Evolutionary conservation across 2,329 filamentous ascomycete genomes (phyloP).

Genomic region (Trichocomaceae sp.): DNA sequence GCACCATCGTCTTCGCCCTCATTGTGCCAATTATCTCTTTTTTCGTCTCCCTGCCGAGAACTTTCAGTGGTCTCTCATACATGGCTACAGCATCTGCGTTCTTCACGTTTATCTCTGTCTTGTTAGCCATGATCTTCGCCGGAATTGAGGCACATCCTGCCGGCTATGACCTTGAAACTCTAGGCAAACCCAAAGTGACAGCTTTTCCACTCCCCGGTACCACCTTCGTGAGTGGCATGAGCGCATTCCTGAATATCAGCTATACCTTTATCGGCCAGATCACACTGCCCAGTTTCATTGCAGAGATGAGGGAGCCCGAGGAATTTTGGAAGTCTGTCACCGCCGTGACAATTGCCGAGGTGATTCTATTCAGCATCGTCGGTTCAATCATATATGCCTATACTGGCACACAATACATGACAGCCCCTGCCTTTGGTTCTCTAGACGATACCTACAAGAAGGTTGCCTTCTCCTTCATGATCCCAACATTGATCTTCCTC

Average conservation of each 20-base stretch:
- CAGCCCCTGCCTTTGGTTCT: conserved; percentile 78
- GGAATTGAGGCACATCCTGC: conserved; percentile 69
- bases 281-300: conserved; percentile 88
- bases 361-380: conserved; percentile 77
- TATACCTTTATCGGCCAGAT: conserved; percentile 97
- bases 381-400: conserved; percentile 79
- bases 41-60: conserved; percentile 73
- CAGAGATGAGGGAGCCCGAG: conserved; percentile 74
- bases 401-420: conserved; percentile 84
- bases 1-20: conserved; percentile 73
- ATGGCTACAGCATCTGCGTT: conserved; percentile 72
- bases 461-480: conserved; percentile 88
- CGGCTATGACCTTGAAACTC: conserved; percentile 49
- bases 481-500: conserved; percentile 86
- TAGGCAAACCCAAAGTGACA: conserved; percentile 61
- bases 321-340: conserved; percentile 93
- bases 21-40: conserved; percentile 70
- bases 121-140: conserved; percentile 76
- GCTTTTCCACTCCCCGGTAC: conserved; percentile 63
- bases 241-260: conserved; percentile 88
- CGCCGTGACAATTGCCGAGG: conserved; percentile 80
- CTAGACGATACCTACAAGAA: conserved; percentile 74
- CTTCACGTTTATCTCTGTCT: conserved; percentile 84
- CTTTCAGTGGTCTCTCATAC: conserved; percentile 72
- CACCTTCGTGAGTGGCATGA: conserved; percentile 74